Evolutionary conservation across 257 asterid genomes (phyloP), one percentile per base, ranked within the genome.

Genomic region (Cordia subcordata): DNA sequence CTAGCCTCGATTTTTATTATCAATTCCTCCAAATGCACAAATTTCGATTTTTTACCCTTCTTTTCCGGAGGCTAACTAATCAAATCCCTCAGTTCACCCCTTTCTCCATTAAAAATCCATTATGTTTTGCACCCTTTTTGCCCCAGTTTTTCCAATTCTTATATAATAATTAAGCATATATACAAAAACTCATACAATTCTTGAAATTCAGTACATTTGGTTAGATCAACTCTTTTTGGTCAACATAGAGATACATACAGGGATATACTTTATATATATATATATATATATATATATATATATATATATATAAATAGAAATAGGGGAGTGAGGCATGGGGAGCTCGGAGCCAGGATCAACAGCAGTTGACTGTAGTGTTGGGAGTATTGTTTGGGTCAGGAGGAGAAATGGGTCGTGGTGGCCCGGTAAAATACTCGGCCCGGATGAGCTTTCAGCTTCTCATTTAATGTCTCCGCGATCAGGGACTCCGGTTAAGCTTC

Each of bases 361-460:
- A 71, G 64, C 63, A 56, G 80, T 59, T 49, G 96, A 85, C 79
- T 83, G 94, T 70, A 71, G 84, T 71, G 86, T 87, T 68, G 99
- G 99, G 58, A 93, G 99, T 81, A 93, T 93, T 65, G 99, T 93
- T 22, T 93, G 99, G 99, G 99, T 93, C 38, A 81, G 97, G 35
- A 77, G 99, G 63, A 82, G 99, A 66, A 93, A 93, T 58, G 99
- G 99, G 70, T 93, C 99, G 37, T 93, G 99, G 99, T 93, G 99
- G 99, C 99, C 99, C 3, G 99, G 99, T 47, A 89, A 86, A 70
- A 93, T 93, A 63, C 93, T 93, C 35, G 95, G 96, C 21, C 75
- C 95, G 10, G 87, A 93, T 59, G 97, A 89, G 79, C 85, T 93
- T 13, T 80, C 96, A 0, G 80, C 95, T 35, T 68, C 97, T 63